These are phyloP conservation scores for Emergomyces africanus DNA, from an alignment of 2,329 filamentous ascomycete species.

Conservation along the genomic window DNA sequence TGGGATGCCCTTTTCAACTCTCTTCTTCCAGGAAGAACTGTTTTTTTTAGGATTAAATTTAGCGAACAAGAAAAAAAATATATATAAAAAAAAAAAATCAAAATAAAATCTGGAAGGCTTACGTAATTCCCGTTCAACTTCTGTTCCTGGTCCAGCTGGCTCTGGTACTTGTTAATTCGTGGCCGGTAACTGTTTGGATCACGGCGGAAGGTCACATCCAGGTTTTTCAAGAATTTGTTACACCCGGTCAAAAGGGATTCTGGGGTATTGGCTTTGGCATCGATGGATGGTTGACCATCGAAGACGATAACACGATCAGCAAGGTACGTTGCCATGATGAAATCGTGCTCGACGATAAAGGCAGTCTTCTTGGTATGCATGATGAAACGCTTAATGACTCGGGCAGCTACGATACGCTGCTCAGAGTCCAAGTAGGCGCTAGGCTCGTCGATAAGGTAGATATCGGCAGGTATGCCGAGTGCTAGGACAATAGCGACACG, in stretches of 20 bases:
- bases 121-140: slow-evolving; percentile 87
- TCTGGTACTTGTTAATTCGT: slow-evolving; percentile 95
- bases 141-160: slow-evolving; percentile 95
- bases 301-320: slow-evolving; percentile 98
- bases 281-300: slow-evolving; percentile 79
- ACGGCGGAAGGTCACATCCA: slow-evolving; percentile 96
- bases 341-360: slow-evolving; percentile 99
- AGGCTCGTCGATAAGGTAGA: slow-evolving; percentile 97
- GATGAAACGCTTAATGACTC: slow-evolving; percentile 99
- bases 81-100: neutral
- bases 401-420: slow-evolving; percentile 93
- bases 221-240: slow-evolving; percentile 91
- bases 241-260: slow-evolving; percentile 90
- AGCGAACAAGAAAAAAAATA: neutral
- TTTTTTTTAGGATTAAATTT: slow-evolving; percentile 1
- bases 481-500: slow-evolving; percentile 96
- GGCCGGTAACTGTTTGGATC: slow-evolving; percentile 93
- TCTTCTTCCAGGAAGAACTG: slow-evolving; percentile 94
- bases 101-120: slow-evolving; percentile 30
- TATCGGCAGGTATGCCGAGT: slow-evolving; percentile 91
- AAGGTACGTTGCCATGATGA: slow-evolving; percentile 82
- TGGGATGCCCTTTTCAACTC: slow-evolving; percentile 52
- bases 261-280: slow-evolving; percentile 76
- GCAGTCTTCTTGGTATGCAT: slow-evolving; percentile 99
- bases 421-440: slow-evolving; percentile 97